Percentiles rank a stretch among this genome's conserved stretches.
These are phyloP conservation scores for Marsdenia floribunda DNA, from an alignment of 257 asterid species.

Conservation along the genomic window DNA sequence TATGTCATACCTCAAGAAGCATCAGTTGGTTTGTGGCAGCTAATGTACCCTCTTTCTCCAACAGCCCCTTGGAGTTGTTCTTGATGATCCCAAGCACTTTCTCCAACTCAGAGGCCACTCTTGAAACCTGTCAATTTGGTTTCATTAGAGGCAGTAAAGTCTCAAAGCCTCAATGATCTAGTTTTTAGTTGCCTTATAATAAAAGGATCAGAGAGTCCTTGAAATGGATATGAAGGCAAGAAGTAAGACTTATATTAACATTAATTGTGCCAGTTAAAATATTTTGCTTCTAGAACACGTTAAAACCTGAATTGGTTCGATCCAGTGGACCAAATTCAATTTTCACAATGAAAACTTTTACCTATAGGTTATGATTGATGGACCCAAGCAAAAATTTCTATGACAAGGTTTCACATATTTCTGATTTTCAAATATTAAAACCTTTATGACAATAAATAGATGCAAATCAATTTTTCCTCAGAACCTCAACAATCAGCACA, in stretches of 20 bases:
- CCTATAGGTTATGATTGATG: not conserved
- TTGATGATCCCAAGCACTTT: conserved; percentile 73
- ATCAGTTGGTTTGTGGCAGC: conserved; percentile 71
- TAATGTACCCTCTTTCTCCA: conserved; percentile 59
- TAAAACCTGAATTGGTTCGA: not conserved
- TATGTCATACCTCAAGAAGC: conserved; percentile 76
- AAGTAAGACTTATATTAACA: not conserved
- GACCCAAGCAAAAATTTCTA: not conserved
- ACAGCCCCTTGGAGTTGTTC: conserved; percentile 61
- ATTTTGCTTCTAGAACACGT: not conserved
- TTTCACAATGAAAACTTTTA: not conserved
- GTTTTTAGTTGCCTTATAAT: conserved; percentile 1
- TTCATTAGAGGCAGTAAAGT: conserved; percentile 3
- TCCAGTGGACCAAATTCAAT: not conserved
- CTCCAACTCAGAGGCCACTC: conserved; percentile 93
- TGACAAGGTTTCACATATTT: not conserved
- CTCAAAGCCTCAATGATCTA: not conserved
- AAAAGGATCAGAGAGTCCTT: not conserved
- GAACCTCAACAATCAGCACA: not conserved
- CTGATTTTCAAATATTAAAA: not conserved
- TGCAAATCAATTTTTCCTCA: not conserved
- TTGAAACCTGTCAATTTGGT: conserved; percentile 51
- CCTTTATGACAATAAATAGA: not conserved
- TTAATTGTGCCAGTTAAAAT: not conserved
- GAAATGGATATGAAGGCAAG: not conserved